These are phyloP conservation scores for Fusarium austroafricanum DNA, from an alignment of 2,329 filamentous ascomycete species.

Conservation along the genomic window DNA sequence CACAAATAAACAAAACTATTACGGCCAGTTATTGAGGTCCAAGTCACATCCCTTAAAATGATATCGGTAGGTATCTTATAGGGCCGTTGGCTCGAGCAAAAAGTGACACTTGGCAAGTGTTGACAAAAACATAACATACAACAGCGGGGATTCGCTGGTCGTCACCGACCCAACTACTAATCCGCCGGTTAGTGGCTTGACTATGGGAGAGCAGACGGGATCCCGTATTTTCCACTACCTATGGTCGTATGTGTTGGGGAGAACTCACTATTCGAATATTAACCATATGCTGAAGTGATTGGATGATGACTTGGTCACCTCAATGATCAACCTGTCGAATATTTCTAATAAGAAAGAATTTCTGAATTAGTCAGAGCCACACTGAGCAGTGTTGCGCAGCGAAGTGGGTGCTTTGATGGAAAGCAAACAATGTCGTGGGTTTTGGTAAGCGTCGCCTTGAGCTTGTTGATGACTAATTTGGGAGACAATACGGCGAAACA, in stretches of 20 bases:
- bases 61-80: too few species aligned
- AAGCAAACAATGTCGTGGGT: too few species aligned
- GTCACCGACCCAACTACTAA: conserved; percentile 23
- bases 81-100: not conserved
- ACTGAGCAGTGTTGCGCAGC: too few species aligned
- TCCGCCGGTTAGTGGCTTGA: conserved; percentile 20
- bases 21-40: too few species aligned
- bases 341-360: too few species aligned
- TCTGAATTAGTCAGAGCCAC: too few species aligned
- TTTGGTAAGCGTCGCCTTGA: not conserved
- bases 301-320: too few species aligned
- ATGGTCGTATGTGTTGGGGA: conserved; percentile 11
- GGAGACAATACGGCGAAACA: not conserved
- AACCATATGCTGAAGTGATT: too few species aligned
- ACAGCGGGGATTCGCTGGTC: conserved; percentile 15
- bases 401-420: too few species aligned
- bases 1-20: too few species aligned
- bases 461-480: not conserved
- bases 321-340: too few species aligned
- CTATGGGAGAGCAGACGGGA: conserved; percentile 24
- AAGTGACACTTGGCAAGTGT: too few species aligned
- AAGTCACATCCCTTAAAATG: not conserved
- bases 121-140: conserved; percentile 6
- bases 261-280: accelerated
- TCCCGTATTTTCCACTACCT: conserved; percentile 28